phyloP scores from a whole-genome alignment of 2,329 filamentous ascomycete genomes.

The Colletotrichum simmondsii region DNA sequence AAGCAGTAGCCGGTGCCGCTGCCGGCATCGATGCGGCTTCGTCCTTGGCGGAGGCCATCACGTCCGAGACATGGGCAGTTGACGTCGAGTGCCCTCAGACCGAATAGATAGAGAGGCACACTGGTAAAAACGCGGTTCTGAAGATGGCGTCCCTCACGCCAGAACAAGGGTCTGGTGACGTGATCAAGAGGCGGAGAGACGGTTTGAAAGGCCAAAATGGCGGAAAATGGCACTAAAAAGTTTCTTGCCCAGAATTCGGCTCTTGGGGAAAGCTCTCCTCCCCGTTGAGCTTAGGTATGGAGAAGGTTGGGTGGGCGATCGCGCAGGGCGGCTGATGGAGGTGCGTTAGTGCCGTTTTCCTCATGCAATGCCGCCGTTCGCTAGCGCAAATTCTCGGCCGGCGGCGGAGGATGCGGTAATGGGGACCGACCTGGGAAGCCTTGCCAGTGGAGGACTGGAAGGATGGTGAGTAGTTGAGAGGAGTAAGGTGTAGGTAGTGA shows the following conservation, averaged over 20 bases:
- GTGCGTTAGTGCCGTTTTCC: slow-evolving; percentile 18
- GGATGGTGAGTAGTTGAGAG: background rate
- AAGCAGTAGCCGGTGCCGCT: background rate
- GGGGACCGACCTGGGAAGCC: background rate
- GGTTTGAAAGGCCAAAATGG: background rate
- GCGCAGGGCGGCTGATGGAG: slow-evolving; percentile 10
- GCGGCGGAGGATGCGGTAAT: background rate
- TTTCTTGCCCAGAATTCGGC: background rate
- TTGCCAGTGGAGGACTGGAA: background rate
- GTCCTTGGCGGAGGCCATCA: slow-evolving; percentile 28
- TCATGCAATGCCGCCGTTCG: slow-evolving; percentile 10
- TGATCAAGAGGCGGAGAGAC: slow-evolving; percentile 12
- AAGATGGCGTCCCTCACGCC: slow-evolving; percentile 15
- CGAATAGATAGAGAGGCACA: background rate
- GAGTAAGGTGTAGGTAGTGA: background rate
- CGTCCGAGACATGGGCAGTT: slow-evolving; percentile 17
- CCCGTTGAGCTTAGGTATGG: background rate
- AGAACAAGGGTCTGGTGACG: slow-evolving; percentile 42
- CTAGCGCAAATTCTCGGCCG: slow-evolving; percentile 4
- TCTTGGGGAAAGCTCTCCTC: slow-evolving; percentile 5
- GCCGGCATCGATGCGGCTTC: slow-evolving; percentile 20
- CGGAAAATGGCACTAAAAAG: background rate
- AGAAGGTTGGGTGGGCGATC: background rate
- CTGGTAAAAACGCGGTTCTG: background rate
- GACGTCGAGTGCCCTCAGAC: slow-evolving; percentile 10